phyloP scores from a whole-genome alignment of 345 rosid species.

The Geranium rotundifolium region DNA sequence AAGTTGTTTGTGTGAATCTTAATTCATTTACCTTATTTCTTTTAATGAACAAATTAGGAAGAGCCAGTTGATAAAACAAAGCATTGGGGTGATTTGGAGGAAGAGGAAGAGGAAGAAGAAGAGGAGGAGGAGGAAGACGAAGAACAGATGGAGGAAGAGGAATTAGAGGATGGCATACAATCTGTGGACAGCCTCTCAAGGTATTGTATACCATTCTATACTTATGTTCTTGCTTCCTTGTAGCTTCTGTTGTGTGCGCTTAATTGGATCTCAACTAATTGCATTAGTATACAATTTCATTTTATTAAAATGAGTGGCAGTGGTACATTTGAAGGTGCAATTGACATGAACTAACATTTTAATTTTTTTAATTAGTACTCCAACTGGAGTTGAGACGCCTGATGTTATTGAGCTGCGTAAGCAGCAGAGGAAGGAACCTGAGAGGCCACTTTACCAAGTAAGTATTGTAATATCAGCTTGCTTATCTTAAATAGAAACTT shows the following conservation, averaged over 20 bases:
- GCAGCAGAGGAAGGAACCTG: constrained; percentile 97
- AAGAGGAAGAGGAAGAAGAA: constrained; percentile 65
- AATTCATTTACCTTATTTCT: not conserved
- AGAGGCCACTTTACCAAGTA: constrained; percentile 86
- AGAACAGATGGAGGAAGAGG: constrained; percentile 83
- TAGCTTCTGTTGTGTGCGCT: not conserved
- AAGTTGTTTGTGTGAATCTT: not conserved
- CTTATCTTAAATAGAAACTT: not conserved
- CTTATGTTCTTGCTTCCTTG: not conserved
- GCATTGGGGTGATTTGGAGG: constrained; percentile 99
- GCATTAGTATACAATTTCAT: not conserved
- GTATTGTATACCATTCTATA: constrained; percentile 20
- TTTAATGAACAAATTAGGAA: constrained; percentile 36
- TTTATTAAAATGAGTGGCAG: too few relatives aligned
- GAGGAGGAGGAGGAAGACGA: constrained; percentile 75
- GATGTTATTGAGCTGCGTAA: constrained; percentile 99
- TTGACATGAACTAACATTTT: not conserved
- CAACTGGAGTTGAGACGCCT: constrained; percentile 98
- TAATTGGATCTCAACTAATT: not conserved
- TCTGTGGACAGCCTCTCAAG: constrained; percentile 96
- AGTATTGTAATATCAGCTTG: constrained; percentile 13
- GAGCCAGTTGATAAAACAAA: constrained; percentile 96
- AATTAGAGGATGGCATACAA: constrained; percentile 75
- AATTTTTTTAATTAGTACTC: constrained; percentile 44
- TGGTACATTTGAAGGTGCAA: not conserved